phyloP scores from a whole-genome alignment of 2,329 filamentous ascomycete species.

The Ambrosiella cleistominuta region DNA sequence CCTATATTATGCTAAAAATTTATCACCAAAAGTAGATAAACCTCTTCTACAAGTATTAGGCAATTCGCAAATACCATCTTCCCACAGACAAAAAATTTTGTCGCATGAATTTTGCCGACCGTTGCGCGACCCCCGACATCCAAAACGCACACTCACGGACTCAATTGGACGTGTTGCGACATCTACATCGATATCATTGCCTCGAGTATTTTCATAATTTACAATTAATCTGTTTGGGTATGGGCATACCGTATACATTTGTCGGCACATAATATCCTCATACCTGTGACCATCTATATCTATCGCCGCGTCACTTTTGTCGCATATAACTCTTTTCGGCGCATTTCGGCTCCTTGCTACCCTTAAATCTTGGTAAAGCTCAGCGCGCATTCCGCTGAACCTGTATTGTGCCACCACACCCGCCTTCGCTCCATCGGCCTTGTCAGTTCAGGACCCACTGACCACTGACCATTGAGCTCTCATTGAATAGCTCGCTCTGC shows the following conservation, averaged over 20 bases:
- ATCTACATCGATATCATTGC: neutral
- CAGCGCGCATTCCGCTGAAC: neutral
- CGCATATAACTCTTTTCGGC: constrained; percentile 9
- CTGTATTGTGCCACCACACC: constrained; percentile 4
- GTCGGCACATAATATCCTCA: too few species aligned
- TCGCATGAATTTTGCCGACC: neutral
- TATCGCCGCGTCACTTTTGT: neutral
- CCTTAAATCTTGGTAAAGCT: constrained; percentile 2
- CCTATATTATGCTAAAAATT: too few species aligned
- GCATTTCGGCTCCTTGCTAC: constrained; percentile 9
- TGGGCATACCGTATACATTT: too few species aligned
- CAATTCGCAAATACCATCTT: neutral
- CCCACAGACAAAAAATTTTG: neutral
- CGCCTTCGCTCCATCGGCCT: neutral
- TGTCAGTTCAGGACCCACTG: neutral
- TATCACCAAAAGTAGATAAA: too few species aligned
- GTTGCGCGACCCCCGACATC: neutral
- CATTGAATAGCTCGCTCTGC: neutral
- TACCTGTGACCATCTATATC: neutral
- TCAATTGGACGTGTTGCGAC: constrained; percentile 1
- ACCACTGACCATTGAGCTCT: neutral
- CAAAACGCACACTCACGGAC: neutral
- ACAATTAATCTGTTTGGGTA: too few species aligned
- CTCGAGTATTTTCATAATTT: too few species aligned
- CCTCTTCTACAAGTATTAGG: too few species aligned